These are phyloP conservation scores for Alternaria viburni DNA, from an alignment of 2,329 filamentous ascomycete genomes.

Conservation along the genomic window DNA sequence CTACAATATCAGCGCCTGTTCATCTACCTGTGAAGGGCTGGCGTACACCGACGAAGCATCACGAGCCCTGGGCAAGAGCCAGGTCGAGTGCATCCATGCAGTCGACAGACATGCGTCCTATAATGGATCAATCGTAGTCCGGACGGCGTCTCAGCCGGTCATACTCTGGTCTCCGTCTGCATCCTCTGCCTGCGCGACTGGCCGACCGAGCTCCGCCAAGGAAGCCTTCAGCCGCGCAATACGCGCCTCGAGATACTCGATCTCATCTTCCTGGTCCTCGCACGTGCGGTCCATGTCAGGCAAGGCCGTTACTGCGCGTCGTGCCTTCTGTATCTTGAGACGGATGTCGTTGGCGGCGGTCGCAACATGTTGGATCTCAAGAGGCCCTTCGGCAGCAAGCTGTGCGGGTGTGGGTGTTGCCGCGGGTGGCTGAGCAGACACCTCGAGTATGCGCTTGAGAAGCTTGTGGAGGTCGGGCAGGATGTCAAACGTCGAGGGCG, in stretches of 20 bases:
- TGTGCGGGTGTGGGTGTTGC: slow-evolving; percentile 35
- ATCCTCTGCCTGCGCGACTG: slow-evolving; percentile 25
- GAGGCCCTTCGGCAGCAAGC: slow-evolving; percentile 42
- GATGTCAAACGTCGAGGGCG: slow-evolving; percentile 84
- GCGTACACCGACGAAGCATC: slow-evolving; percentile 6
- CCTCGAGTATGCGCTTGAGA: slow-evolving; percentile 72
- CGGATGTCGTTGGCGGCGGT: slow-evolving; percentile 79
- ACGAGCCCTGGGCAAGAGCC: slow-evolving; percentile 23
- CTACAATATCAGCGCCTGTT: background rate
- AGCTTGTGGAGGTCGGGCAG: slow-evolving; percentile 81
- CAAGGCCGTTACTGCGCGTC: slow-evolving; percentile 67
- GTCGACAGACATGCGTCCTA: slow-evolving; percentile 32
- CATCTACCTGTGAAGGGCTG: background rate
- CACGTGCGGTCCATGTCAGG: slow-evolving; percentile 73
- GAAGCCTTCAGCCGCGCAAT: slow-evolving; percentile 65
- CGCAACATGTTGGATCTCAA: slow-evolving; percentile 77
- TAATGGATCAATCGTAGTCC: slow-evolving; percentile 38
- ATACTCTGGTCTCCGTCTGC: slow-evolving; percentile 42
- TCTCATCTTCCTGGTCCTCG: slow-evolving; percentile 74
- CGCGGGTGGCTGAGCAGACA: slow-evolving; percentile 44
- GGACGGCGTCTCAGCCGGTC: slow-evolving; percentile 40
- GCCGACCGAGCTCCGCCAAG: slow-evolving; percentile 39
- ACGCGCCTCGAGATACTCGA: slow-evolving; percentile 67
- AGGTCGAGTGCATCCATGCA: slow-evolving; percentile 41
- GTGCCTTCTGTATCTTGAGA: slow-evolving; percentile 81